phyloP scores from a whole-genome alignment of 306 rosid genomes.

The Trifolium fragiferum region DNA sequence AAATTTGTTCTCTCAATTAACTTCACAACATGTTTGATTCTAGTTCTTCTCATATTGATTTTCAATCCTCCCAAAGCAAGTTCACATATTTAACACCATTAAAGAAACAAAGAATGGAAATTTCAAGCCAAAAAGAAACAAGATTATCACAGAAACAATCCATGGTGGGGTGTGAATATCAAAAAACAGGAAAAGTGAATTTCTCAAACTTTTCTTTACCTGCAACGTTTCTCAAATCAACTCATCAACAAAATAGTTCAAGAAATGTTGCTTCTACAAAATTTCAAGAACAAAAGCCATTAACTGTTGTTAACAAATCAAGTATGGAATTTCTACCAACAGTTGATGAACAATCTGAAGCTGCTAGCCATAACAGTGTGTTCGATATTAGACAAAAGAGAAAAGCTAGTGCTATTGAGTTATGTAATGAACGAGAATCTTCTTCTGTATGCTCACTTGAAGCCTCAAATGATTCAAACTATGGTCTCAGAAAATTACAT shows the following conservation, averaged over 20 bases:
- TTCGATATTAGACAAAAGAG: constrained; percentile 1
- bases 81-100: constrained; percentile 30
- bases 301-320: not conserved
- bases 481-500: constrained; percentile 23
- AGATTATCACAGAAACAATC: constrained; percentile 24
- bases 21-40: constrained; percentile 38
- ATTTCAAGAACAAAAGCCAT: constrained; percentile 30
- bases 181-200: constrained; percentile 33
- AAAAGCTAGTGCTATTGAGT: constrained; percentile 24
- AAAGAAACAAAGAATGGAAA: constrained; percentile 34
- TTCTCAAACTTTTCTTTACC: constrained; percentile 50
- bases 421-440: constrained; percentile 31
- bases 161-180: constrained; percentile 30
- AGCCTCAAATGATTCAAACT: constrained; percentile 53
- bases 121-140: constrained; percentile 13
- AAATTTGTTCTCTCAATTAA: not conserved
- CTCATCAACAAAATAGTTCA: constrained; percentile 26
- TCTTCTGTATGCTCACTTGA: constrained; percentile 55
- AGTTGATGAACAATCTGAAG: constrained; percentile 42
- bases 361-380: not conserved
- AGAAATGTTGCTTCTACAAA: constrained; percentile 4
- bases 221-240: constrained; percentile 35
- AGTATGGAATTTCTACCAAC: not conserved
- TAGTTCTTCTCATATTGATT: not conserved
- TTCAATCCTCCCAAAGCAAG: constrained; percentile 14